Conservation (phyloP, 164 flowering plant species). For the Vitis rotundifolia region DNA sequence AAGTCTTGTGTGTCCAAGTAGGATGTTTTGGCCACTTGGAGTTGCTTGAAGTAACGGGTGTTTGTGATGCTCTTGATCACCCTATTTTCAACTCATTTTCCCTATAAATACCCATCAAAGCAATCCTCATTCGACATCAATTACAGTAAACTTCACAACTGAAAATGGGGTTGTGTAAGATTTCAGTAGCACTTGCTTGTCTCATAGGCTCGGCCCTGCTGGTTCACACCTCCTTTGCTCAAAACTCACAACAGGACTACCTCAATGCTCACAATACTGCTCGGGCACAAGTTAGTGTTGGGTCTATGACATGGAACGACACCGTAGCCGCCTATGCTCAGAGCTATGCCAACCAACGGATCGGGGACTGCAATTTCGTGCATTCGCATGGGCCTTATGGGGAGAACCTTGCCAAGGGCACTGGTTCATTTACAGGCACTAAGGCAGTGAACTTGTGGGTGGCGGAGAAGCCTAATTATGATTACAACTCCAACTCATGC, state of each 20-base stretch:
- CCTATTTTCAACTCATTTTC: not conserved
- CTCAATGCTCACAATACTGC: conserved; percentile 43
- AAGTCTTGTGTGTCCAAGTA: no score
- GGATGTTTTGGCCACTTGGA: no score
- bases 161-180: not conserved
- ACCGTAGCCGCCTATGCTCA: conserved; percentile 25
- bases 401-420: conserved; percentile 33
- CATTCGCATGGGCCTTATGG: conserved; percentile 43
- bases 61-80: not conserved
- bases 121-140: not conserved
- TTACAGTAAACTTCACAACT: no score
- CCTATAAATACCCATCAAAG: not conserved
- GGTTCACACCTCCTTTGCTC: conserved; percentile 16
- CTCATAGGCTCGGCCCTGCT: not conserved
- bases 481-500: conserved; percentile 28
- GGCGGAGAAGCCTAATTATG: conserved; percentile 25
- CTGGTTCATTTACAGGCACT: conserved; percentile 11
- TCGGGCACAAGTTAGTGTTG: conserved; percentile 39
- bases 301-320: conserved; percentile 29
- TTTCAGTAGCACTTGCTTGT: not conserved
- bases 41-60: no score
- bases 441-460: conserved; percentile 34
- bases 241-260: conserved; percentile 28
- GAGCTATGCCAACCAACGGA: conserved; percentile 15
- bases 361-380: conserved; percentile 13